Evolutionary conservation across 495 filamentous ascomycete species (phyloP).

Genomic region (Talaromyces thailandensis): DNA sequence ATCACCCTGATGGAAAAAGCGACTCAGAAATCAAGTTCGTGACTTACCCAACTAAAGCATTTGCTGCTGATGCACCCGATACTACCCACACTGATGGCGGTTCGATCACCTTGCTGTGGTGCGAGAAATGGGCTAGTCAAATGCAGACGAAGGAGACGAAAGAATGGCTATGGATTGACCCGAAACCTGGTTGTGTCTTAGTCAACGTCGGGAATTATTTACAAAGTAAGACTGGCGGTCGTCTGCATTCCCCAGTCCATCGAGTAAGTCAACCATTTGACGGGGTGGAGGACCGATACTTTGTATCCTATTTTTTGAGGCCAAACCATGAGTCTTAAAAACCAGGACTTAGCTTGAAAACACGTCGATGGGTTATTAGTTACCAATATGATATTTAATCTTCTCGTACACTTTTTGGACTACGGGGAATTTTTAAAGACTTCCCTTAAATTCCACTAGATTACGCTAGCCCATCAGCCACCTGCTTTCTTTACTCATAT

Average conservation of each 20-base stretch:
- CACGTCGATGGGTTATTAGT: not conserved
- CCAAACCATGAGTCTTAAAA: constrained; percentile 10
- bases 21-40: constrained; percentile 10
- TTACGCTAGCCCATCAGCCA: not conserved
- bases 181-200: constrained; percentile 13
- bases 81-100: constrained; percentile 12
- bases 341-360: not conserved
- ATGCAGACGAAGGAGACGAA: constrained; percentile 11
- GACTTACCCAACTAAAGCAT: constrained; percentile 8
- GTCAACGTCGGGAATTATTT: constrained; percentile 22
- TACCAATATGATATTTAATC: not conserved
- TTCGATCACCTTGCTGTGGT: constrained; percentile 15
- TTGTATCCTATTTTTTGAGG: constrained; percentile 21
- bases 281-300: constrained; percentile 18
- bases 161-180: constrained; percentile 11
- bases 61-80: constrained; percentile 8
- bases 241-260: constrained; percentile 17
- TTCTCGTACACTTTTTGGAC: not conserved
- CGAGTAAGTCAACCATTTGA: constrained; percentile 18
- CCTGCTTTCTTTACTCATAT: not conserved
- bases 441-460: not conserved
- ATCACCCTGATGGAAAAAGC: constrained; percentile 5
- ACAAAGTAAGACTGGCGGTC: constrained; percentile 14
- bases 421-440: not conserved
- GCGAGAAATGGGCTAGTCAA: constrained; percentile 14